phyloP scores from a whole-genome alignment of 2,329 filamentous ascomycete genomes.

The Cercospora sp. region DNA sequence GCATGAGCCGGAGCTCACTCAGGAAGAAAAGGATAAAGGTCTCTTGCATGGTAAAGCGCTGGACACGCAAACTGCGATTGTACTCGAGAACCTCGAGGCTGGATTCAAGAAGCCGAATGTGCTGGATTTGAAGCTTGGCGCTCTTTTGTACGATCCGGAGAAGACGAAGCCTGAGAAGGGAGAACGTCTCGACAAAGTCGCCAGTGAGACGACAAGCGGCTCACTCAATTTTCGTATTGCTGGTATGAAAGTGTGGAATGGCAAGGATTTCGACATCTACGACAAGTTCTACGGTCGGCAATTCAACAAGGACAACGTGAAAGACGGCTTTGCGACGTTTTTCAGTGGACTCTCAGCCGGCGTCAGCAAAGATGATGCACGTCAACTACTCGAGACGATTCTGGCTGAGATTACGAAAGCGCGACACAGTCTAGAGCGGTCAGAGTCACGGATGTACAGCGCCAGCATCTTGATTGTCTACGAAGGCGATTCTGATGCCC shows the following conservation, averaged over 20 bases:
- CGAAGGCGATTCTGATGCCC: slow-evolving; percentile 61
- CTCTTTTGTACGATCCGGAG: slow-evolving; percentile 76
- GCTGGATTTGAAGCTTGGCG: slow-evolving; percentile 87
- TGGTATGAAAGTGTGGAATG: slow-evolving; percentile 63
- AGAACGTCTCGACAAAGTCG: slow-evolving; percentile 59
- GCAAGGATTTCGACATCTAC: slow-evolving; percentile 57
- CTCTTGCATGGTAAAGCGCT: slow-evolving; percentile 64
- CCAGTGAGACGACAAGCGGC: slow-evolving; percentile 59
- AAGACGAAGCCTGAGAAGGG: slow-evolving; percentile 60
- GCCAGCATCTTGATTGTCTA: slow-evolving; percentile 66
- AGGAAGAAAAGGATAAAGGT: slow-evolving; percentile 40
- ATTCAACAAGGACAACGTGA: slow-evolving; percentile 57
- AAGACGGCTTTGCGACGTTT: slow-evolving; percentile 60
- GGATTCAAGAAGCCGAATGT: slow-evolving; percentile 86
- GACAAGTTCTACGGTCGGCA: slow-evolving; percentile 67
- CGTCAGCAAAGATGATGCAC: slow-evolving; percentile 41
- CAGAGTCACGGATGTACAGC: slow-evolving; percentile 69
- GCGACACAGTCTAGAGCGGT: slow-evolving; percentile 58
- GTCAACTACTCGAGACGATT: slow-evolving; percentile 49
- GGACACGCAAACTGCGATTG: slow-evolving; percentile 75
- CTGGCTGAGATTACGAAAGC: slow-evolving; percentile 43
- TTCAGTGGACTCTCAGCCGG: slow-evolving; percentile 47
- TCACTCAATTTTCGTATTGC: slow-evolving; percentile 65
- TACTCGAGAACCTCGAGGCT: slow-evolving; percentile 78
- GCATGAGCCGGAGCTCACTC: slow-evolving; percentile 25